Evolutionary conservation across 805 yeast species (phyloP).

Genomic region (Wickerhamiella siamensis): DNA sequence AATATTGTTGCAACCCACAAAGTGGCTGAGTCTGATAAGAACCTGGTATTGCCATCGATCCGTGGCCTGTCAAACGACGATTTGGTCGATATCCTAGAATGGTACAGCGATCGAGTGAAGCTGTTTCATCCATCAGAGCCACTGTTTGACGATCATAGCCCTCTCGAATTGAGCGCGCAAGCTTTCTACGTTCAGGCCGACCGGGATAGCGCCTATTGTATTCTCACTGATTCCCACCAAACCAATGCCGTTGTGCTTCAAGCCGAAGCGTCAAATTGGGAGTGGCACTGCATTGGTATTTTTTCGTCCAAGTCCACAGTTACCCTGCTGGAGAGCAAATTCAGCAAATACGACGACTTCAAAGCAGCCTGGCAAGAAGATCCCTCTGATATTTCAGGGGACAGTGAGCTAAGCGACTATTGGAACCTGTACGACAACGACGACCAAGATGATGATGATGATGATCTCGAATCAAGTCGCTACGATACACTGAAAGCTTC

Average conservation of each 20-base stretch:
- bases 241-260: background rate
- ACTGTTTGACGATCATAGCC: background rate
- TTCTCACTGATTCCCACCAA: slow-evolving; percentile 1
- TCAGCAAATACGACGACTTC: background rate
- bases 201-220: slow-evolving; percentile 9
- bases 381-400: background rate
- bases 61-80: background rate
- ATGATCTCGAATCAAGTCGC: background rate
- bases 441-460: slow-evolving; percentile 2
- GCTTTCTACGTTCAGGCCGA: slow-evolving; percentile 10
- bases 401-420: slow-evolving; percentile 9
- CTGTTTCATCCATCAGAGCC: slow-evolving; percentile 2
- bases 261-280: background rate
- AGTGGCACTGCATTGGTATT: background rate
- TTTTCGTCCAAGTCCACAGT: background rate
- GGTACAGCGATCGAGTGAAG: slow-evolving; percentile 11
- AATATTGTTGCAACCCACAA: background rate
- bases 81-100: slow-evolving; percentile 8
- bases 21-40: background rate
- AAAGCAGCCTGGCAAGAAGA: background rate
- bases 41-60: background rate
- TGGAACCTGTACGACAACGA: slow-evolving; percentile 10
- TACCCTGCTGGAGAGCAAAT: background rate
- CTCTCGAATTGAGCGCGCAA: background rate
- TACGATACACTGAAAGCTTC: background rate